These are phyloP conservation scores for Phytopythium boreale DNA, from an alignment of 352 stramenopile species.

Conservation along the genomic window DNA sequence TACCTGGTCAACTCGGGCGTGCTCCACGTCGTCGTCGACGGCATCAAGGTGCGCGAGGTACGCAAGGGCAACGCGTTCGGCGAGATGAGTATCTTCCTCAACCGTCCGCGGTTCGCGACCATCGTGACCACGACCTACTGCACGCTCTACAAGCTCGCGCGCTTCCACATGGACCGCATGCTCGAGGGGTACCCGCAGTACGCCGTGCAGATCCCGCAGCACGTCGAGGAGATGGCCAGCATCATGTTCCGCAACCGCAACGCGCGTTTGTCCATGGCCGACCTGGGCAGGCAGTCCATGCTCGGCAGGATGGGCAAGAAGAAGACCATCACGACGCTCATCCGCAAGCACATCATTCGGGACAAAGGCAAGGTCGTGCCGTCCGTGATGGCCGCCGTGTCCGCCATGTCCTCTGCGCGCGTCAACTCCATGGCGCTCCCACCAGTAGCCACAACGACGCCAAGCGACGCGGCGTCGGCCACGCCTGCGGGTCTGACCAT, in stretches of 20 bases:
- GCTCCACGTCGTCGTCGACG: conserved; percentile 50
- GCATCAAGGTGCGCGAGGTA: conserved; percentile 57
- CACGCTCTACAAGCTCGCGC: conserved; percentile 56
- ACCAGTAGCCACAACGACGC: neutral
- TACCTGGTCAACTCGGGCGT: conserved; percentile 68
- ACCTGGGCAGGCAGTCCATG: too few relatives aligned
- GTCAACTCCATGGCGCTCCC: neutral
- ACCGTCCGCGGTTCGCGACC: conserved; percentile 46
- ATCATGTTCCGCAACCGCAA: conserved; percentile 29
- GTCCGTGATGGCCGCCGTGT: conserved; percentile 12
- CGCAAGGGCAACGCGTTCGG: conserved; percentile 64
- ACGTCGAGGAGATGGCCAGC: conserved; percentile 42
- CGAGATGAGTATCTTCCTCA: conserved; percentile 59
- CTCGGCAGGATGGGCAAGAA: conserved; percentile 21
- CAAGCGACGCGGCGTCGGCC: neutral
- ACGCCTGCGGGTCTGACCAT: neutral
- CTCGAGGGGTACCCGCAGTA: conserved; percentile 58
- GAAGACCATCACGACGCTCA: conserved; percentile 40
- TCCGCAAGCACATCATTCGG: conserved; percentile 43
- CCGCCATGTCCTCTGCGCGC: neutral
- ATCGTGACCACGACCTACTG: conserved; percentile 57
- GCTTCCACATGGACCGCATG: conserved; percentile 51
- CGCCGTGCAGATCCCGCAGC: conserved; percentile 29
- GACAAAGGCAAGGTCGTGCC: conserved; percentile 31
- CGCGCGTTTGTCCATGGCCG: neutral